Percentiles rank a stretch among this genome's conserved stretches.
These are phyloP conservation scores for Aspergillus awamori DNA, from an alignment of 2,329 filamentous ascomycete species.

Conservation along the genomic window DNA sequence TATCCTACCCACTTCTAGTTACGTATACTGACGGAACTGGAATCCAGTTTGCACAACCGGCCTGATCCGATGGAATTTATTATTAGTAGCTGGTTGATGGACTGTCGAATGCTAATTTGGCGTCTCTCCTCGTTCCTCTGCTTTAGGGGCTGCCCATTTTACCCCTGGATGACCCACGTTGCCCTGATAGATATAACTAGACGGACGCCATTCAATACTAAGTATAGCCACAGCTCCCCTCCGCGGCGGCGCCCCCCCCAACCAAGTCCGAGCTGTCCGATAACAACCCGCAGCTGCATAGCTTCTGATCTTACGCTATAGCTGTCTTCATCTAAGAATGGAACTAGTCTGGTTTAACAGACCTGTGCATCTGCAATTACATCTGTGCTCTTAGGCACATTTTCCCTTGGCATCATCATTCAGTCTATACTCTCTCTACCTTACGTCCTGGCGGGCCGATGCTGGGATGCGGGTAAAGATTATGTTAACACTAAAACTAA, in stretches of 20 bases:
- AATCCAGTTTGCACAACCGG: neutral
- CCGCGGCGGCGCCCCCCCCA: neutral
- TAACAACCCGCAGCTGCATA: neutral
- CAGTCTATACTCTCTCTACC: neutral
- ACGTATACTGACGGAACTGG: neutral
- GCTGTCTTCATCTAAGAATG: neutral
- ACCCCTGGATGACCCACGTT: slow-evolving; percentile 23
- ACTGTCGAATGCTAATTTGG: neutral
- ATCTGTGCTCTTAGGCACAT: neutral
- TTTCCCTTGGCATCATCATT: neutral
- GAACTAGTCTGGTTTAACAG: neutral
- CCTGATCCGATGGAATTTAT: neutral
- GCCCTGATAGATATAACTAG: neutral
- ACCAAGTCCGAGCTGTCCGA: neutral
- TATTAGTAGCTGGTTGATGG: neutral
- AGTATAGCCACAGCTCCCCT: neutral
- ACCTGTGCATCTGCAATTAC: neutral
- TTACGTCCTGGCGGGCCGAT: neutral
- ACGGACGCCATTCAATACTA: neutral
- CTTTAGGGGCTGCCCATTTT: neutral
- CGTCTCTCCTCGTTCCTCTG: neutral
- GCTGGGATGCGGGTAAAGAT: neutral
- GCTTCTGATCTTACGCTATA: neutral
- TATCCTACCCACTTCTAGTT: neutral
- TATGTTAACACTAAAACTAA: neutral